A percentile compares a stretch with the other conserved stretches of the same genome.
Evolutionary conservation across 805 yeast species (phyloP).

Genomic region (Brettanomyces bruxellensis): DNA sequence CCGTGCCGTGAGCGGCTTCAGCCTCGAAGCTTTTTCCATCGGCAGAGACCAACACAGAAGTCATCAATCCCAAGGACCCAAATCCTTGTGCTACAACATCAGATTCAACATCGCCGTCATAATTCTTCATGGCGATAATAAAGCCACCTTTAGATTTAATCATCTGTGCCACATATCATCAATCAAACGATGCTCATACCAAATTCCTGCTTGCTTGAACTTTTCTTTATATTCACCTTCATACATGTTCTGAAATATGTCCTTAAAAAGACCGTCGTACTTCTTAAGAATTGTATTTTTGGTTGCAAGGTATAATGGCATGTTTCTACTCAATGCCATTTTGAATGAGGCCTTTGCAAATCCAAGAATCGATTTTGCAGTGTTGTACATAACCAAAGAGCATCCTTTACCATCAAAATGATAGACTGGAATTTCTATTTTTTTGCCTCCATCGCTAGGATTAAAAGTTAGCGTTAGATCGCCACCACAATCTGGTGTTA

Average conservation of each 20-base stretch:
- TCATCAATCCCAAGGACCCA: conserved; percentile 94
- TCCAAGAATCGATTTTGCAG: conserved; percentile 81
- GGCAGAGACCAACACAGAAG: conserved; percentile 93
- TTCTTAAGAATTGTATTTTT: conserved; percentile 91
- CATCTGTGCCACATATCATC: conserved; percentile 99
- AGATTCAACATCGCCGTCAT: conserved; percentile 96
- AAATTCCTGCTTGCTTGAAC: conserved; percentile 76
- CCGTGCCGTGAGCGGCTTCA: conserved; percentile 99
- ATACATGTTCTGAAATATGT: conserved; percentile 77
- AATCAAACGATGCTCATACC: conserved; percentile 94
- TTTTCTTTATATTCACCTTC: conserved; percentile 55
- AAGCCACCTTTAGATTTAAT: conserved; percentile 91
- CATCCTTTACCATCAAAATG: conserved; percentile 69
- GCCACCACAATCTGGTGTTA: conserved; percentile 71
- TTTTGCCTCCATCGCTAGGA: conserved; percentile 54
- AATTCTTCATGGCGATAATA: conserved; percentile 93
- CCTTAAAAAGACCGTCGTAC: conserved; percentile 94
- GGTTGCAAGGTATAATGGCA: conserved; percentile 81
- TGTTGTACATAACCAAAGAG: conserved; percentile 91
- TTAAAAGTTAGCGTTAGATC: conserved; percentile 67
- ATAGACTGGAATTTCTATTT: conserved; percentile 51
- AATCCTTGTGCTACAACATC: conserved; percentile 98
- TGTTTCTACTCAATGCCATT: conserved; percentile 67
- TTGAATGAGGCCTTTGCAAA: conserved; percentile 92
- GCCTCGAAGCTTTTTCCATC: conserved; percentile 93